phyloP scores from a whole-genome alignment of 2,329 filamentous ascomycete genomes.

The Xylaria sp. region DNA sequence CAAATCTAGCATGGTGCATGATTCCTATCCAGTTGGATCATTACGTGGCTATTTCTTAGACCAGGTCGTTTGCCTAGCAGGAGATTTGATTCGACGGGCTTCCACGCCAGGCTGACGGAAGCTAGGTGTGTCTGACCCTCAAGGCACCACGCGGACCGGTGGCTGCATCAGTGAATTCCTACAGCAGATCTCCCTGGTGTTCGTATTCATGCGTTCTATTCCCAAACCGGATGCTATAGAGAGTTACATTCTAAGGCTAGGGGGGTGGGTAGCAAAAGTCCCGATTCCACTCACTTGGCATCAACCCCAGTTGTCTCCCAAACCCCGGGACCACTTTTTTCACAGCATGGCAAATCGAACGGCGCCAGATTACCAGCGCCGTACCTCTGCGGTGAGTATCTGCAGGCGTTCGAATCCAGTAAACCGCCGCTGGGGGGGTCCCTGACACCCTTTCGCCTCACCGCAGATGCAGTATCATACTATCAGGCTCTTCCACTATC shows the following conservation, averaged over 20 bases:
- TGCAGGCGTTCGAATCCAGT: conserved; percentile 34
- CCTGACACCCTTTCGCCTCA: conserved; percentile 55
- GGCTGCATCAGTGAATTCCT: conserved; percentile 22
- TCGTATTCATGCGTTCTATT: conserved; percentile 27
- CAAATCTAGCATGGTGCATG: conserved; percentile 35
- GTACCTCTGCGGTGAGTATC: conserved; percentile 26
- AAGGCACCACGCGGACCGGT: conserved; percentile 2
- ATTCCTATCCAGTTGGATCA: conserved; percentile 9
- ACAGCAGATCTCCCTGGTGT: conserved; percentile 14
- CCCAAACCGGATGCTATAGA: conserved; percentile 24
- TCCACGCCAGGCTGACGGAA: conserved; percentile 14
- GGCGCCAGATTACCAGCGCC: conserved; percentile 13
- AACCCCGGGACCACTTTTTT: conserved; percentile 38
- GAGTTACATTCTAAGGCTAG: conserved; percentile 11
- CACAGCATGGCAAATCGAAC: conserved; percentile 22
- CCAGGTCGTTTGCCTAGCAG: background rate
- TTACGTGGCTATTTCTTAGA: conserved; percentile 25
- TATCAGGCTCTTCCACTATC: conserved; percentile 85
- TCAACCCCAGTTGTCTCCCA: conserved; percentile 31
- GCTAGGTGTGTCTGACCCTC: conserved; percentile 18
- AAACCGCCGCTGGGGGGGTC: conserved; percentile 18
- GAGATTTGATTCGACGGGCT: conserved; percentile 27
- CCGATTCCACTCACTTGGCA: conserved; percentile 29
- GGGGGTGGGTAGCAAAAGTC: conserved; percentile 11
- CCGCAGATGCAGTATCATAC: conserved; percentile 84